Evolutionary conservation across 2,329 filamentous ascomycete species (phyloP), one percentile per base, ranked within the genome.

Genomic region (Cladosporium sp.): DNA sequence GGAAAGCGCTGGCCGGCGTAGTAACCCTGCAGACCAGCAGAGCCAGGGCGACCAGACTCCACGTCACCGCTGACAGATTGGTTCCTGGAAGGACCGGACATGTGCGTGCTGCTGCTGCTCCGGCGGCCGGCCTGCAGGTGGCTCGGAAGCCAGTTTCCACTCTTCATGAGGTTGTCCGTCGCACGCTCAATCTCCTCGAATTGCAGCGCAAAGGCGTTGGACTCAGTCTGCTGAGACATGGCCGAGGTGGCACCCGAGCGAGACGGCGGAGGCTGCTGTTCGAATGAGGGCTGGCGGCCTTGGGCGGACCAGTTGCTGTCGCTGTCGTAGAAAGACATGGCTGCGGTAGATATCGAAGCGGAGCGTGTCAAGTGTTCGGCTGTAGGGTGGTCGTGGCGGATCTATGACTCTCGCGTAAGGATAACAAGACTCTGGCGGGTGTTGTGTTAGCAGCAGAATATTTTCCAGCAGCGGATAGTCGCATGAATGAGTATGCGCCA

Each of bases 131-230:
- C 59, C 33, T 55, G 52, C 47, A 57, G 41, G 16, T 55, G 55
- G 13, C 61, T 61, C 18, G 65, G 64, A 72, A 92, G 93, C 73
- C 91, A 84, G 77, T 97, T 97, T 64, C 91, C 91, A 69, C 91
- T 95, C 79, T 97, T 97, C 65, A 92, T 80, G 54, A 98, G 80
- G 70, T 97, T 97, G 66, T 97, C 93, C 64, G 92, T 84, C 60
- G 92, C 92, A 67, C 92, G 86, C 59, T 97, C 93, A 62, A 98
- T 90, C 81, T 98, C 93, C 75, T 95, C 90, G 69, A 95, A 85
- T 72, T 95, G 90, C 67, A 86, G 85, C 59, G 82, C 83, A 68
- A 95, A 95, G 53, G 90, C 89, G 64, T 78, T 75, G 52, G 80
- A 78, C 54, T 94, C 88, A 41, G 54, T 42, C 58, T 92, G 87